Conservation (phyloP, 176 grass and related monocot species). For the Eragrostis nindensis region DNA sequence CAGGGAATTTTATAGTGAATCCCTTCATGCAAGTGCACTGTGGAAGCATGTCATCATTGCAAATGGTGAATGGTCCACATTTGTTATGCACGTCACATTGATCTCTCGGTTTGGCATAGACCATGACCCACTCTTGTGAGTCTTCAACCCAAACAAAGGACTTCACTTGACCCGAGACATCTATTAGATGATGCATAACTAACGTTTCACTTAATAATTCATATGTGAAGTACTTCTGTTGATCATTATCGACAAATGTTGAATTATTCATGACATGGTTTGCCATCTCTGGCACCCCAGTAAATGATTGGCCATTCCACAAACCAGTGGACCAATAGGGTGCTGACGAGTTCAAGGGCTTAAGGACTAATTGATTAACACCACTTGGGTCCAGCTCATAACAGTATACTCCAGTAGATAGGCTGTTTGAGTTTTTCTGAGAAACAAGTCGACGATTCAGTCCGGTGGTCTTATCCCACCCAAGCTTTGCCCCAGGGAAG, state of each 20-base stretch:
- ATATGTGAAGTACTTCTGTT: background rate
- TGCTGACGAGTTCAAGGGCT: background rate
- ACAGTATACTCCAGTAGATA: background rate
- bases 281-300: no score
- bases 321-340: constrained; percentile 1
- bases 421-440: no score
- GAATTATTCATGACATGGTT: background rate
- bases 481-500: background rate
- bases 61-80: constrained; percentile 10
- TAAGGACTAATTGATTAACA: background rate
- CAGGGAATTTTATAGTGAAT: background rate
- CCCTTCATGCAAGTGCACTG: background rate
- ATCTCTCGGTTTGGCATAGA: background rate
- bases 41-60: background rate
- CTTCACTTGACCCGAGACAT: background rate
- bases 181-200: no score
- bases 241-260: background rate
- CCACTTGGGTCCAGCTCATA: constrained; percentile 7
- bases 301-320: background rate
- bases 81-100: background rate
- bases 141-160: background rate
- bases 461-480: no score
- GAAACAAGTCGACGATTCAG: no score
- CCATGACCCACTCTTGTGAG: background rate
- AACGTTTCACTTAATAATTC: no score